Conservation (phyloP, 78 protist genomes). For the Chrysochromulina parva region DNA sequence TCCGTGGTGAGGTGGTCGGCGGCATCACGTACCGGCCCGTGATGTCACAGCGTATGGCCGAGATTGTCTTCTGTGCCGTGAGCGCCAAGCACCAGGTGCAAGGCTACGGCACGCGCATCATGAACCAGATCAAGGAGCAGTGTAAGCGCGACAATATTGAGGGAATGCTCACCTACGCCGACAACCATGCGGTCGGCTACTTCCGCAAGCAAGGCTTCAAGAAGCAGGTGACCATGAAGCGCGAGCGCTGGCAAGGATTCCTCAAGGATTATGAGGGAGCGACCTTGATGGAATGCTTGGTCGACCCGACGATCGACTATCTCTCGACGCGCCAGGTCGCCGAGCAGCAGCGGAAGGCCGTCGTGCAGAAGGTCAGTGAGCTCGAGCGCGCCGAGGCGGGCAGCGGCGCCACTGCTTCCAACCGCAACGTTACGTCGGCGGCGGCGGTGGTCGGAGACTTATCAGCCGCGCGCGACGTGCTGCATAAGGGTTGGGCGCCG, state of each 20-base stretch:
- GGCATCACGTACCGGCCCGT: slow-evolving; percentile 87
- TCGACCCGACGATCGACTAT: slow-evolving; percentile 54
- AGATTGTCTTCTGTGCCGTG: slow-evolving; percentile 92
- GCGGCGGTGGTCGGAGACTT: not conserved
- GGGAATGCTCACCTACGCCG: slow-evolving; percentile 91
- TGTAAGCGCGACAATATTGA: slow-evolving; percentile 50
- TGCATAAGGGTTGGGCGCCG: not conserved
- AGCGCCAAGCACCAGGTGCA: slow-evolving; percentile 72
- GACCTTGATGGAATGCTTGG: slow-evolving; percentile 72
- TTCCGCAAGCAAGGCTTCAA: slow-evolving; percentile 91
- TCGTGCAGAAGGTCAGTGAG: not conserved
- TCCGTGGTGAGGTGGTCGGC: slow-evolving; percentile 66
- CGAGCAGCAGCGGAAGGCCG: not conserved
- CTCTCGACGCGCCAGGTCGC: not conserved
- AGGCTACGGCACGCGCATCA: slow-evolving; percentile 87
- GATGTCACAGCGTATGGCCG: slow-evolving; percentile 66
- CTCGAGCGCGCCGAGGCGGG: not conserved
- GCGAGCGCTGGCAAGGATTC: slow-evolving; percentile 56
- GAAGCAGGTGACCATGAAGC: slow-evolving; percentile 61
- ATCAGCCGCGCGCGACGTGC: not conserved
- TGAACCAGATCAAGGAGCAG: slow-evolving; percentile 85
- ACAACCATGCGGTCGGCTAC: slow-evolving; percentile 91
- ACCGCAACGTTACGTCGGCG: not conserved
- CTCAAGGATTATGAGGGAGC: slow-evolving; percentile 95
- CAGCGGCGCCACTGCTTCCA: not conserved